These are phyloP conservation scores for Plasmodium blacklocki DNA, from an alignment of 169 alveolate genomes.

Conservation along the genomic window DNA sequence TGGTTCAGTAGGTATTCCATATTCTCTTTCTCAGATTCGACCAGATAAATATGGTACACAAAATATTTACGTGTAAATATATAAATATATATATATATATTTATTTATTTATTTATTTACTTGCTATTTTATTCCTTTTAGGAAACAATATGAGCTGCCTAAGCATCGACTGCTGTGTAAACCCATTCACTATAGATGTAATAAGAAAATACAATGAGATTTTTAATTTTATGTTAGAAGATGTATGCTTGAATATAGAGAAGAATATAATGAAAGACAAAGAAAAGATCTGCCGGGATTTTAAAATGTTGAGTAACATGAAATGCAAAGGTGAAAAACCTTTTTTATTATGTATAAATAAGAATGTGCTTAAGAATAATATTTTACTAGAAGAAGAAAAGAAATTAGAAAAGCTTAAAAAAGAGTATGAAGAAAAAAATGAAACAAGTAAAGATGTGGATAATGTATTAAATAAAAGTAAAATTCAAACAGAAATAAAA, in stretches of 20 bases:
- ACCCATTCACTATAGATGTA: slow-evolving; percentile 45
- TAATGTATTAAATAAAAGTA: slow-evolving; percentile 10
- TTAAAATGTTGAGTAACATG: slow-evolving; percentile 43
- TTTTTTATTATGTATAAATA: slow-evolving; percentile 52
- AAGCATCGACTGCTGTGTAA: slow-evolving; percentile 57
- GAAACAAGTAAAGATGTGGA: slow-evolving; percentile 16
- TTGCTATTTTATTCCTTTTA: background rate
- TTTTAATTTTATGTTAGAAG: slow-evolving; percentile 33
- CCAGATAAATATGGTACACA: slow-evolving; percentile 62
- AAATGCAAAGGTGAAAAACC: slow-evolving; percentile 72
- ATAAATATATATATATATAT: background rate
- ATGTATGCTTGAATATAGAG: slow-evolving; percentile 51
- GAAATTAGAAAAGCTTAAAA: slow-evolving; percentile 36
- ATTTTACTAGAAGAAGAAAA: slow-evolving; percentile 46
- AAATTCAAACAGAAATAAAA: slow-evolving; percentile 49
- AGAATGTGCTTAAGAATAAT: slow-evolving; percentile 6
- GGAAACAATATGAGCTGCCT: slow-evolving; percentile 51
- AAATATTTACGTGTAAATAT: background rate
- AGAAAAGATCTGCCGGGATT: slow-evolving; percentile 56
- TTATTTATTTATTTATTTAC: background rate
- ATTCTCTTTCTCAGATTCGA: slow-evolving; percentile 69
- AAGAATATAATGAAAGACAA: slow-evolving; percentile 52
- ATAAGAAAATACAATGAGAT: slow-evolving; percentile 48
- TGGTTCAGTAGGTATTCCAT: slow-evolving; percentile 44
- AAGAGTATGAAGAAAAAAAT: slow-evolving; percentile 21